A percentile compares a stretch with the other conserved stretches of the same genome.
phyloP scores from a whole-genome alignment of 768 basidiomycete genomes.

The Lentinula aciculospora region DNA sequence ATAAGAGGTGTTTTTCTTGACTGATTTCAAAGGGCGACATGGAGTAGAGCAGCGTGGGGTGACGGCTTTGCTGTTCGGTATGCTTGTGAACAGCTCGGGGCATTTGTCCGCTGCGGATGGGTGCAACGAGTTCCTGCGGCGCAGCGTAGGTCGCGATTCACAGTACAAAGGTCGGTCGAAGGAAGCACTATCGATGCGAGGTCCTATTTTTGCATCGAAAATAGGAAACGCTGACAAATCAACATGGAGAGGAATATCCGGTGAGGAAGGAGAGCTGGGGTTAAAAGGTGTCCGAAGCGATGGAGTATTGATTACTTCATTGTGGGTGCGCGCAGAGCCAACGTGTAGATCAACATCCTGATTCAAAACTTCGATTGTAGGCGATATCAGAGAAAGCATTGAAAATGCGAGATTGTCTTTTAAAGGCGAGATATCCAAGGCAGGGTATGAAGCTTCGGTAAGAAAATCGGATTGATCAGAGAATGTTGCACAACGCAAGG shows the following conservation, averaged over 20 bases:
- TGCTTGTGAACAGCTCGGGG: not conserved
- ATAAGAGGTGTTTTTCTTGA: not conserved
- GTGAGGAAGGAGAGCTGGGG: not conserved
- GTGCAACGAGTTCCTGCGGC: not conserved
- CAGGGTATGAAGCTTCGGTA: not conserved
- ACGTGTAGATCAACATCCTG: not conserved
- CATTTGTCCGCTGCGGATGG: not conserved
- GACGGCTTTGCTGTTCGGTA: not conserved
- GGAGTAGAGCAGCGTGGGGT: not conserved
- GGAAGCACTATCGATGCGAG: not conserved
- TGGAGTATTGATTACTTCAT: not conserved
- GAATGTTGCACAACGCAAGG: not conserved
- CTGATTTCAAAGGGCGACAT: not conserved
- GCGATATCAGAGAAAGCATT: not conserved
- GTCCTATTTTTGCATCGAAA: not conserved
- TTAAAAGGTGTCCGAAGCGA: not conserved
- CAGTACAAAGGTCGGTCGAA: not conserved
- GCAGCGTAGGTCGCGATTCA: not conserved
- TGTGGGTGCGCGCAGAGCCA: not conserved
- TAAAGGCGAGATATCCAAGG: not conserved
- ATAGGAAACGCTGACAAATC: not conserved
- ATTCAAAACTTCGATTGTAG: not conserved
- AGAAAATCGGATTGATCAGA: not conserved
- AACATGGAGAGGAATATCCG: not conserved
- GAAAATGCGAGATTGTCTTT: not conserved